A percentile compares a stretch with the other conserved stretches of the same genome.
Conservation (phyloP, 2,329 filamentous ascomycete genomes). For the Scedosporium apiospermum region DNA sequence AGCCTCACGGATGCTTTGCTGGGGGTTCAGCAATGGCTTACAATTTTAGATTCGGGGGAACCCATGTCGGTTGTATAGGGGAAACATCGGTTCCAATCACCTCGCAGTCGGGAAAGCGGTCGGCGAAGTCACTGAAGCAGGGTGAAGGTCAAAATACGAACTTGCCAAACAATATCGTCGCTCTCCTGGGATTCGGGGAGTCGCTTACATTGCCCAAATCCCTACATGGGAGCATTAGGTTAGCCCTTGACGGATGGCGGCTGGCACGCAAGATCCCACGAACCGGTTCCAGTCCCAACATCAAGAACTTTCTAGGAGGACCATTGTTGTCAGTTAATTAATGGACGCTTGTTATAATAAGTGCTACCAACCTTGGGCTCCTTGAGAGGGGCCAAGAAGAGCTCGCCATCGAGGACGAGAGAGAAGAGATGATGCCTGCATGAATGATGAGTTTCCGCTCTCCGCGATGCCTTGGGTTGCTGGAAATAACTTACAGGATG, state of each 20-base stretch:
- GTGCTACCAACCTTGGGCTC: constrained; percentile 7
- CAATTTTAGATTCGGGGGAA: not conserved
- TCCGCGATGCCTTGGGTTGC: constrained; percentile 3
- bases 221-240: not conserved
- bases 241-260: not conserved
- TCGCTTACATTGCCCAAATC: not conserved
- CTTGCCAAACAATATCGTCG: not conserved
- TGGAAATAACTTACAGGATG: constrained; percentile 11
- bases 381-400: constrained; percentile 16
- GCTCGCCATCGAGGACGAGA: constrained; percentile 13
- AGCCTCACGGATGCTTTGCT: not conserved
- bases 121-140: not conserved
- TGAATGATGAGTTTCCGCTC: not conserved
- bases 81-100: not conserved
- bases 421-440: constrained; percentile 15
- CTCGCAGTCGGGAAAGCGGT: not conserved
- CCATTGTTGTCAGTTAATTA: not conserved
- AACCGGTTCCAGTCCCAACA: not conserved
- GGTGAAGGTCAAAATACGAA: not conserved
- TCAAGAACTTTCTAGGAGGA: not conserved
- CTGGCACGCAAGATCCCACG: not conserved
- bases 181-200: not conserved
- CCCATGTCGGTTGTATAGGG: not conserved
- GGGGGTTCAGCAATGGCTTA: not conserved
- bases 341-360: not conserved